Conservation (phyloP, 495 filamentous ascomycete species). For the Achaetomiella virescens region DNA sequence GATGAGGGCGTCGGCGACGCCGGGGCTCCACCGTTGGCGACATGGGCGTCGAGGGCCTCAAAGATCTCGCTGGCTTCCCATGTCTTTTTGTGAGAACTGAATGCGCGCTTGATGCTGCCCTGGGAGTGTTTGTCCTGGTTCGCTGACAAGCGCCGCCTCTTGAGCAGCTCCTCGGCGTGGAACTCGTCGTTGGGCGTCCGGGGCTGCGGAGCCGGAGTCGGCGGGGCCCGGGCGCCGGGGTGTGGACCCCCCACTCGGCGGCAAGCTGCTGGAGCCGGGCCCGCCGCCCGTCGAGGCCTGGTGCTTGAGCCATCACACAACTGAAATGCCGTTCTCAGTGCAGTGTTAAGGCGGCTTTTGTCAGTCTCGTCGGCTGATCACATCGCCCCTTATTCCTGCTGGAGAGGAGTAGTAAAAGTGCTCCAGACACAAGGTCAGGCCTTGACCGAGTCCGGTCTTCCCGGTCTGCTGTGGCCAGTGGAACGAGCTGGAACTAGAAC, state of each 20-base stretch:
- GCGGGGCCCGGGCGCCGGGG: conserved; percentile 21
- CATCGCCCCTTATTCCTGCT: not conserved
- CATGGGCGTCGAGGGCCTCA: conserved; percentile 37
- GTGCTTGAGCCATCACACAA: conserved; percentile 15
- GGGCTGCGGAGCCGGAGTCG: conserved; percentile 16
- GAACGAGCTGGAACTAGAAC: not conserved
- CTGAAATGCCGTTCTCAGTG: not conserved
- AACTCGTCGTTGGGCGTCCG: conserved; percentile 37
- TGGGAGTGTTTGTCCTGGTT: conserved; percentile 27
- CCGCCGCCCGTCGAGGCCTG: conserved; percentile 26
- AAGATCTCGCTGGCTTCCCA: conserved; percentile 46
- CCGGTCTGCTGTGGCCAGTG: not conserved
- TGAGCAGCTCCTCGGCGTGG: conserved; percentile 40
- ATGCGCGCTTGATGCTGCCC: conserved; percentile 36
- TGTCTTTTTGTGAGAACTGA: conserved; percentile 40
- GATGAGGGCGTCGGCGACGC: conserved; percentile 44
- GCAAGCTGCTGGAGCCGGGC: conserved; percentile 35
- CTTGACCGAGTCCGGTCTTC: no score
- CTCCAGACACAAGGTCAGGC: no score
- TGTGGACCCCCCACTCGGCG: conserved; percentile 30
- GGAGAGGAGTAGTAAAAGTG: not conserved
- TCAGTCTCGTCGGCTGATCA: not conserved
- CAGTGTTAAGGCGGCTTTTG: not conserved
- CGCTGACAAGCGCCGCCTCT: conserved; percentile 31
- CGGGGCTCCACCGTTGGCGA: conserved; percentile 36